Conservation (phyloP, 257 asterid genomes). For the Lavandula angustifolia region DNA sequence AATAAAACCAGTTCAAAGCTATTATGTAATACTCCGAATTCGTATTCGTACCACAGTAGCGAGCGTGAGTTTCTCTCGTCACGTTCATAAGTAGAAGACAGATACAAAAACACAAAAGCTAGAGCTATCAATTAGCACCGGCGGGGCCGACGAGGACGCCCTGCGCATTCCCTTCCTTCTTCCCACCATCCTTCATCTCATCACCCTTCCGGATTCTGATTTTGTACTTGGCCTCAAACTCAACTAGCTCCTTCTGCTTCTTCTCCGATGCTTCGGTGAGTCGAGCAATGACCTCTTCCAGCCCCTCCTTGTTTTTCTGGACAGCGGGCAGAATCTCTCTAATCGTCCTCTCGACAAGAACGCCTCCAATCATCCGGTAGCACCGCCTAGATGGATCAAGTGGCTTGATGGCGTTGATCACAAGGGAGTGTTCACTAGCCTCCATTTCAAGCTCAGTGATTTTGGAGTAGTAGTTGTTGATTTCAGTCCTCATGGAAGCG, state of each 20-base stretch:
- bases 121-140: slow-evolving; percentile 43
- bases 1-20: slow-evolving; percentile 27
- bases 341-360: slow-evolving; percentile 89
- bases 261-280: slow-evolving; percentile 81
- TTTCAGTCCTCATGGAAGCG: slow-evolving; percentile 70
- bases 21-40: background rate
- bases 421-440: slow-evolving; percentile 88
- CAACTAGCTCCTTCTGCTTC: slow-evolving; percentile 80
- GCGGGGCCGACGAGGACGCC: slow-evolving; percentile 98
- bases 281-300: slow-evolving; percentile 86
- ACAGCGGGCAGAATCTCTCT: slow-evolving; percentile 92
- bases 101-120: slow-evolving; percentile 2
- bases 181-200: slow-evolving; percentile 76
- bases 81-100: too few relatives aligned
- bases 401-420: slow-evolving; percentile 84
- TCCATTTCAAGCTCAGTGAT: slow-evolving; percentile 94
- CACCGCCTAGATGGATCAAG: slow-evolving; percentile 92
- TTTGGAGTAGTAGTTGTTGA: slow-evolving; percentile 86
- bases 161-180: slow-evolving; percentile 93
- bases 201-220: slow-evolving; percentile 74
- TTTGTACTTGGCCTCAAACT: slow-evolving; percentile 86
- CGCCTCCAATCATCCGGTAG: slow-evolving; percentile 97
- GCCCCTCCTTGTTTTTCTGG: slow-evolving; percentile 82
- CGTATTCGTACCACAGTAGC: too few relatives aligned
- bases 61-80: too few relatives aligned